Percentiles rank a stretch among this genome's conserved stretches.
phyloP scores from a whole-genome alignment of 768 basidiomycete species.

The Auricularia cornea region DNA sequence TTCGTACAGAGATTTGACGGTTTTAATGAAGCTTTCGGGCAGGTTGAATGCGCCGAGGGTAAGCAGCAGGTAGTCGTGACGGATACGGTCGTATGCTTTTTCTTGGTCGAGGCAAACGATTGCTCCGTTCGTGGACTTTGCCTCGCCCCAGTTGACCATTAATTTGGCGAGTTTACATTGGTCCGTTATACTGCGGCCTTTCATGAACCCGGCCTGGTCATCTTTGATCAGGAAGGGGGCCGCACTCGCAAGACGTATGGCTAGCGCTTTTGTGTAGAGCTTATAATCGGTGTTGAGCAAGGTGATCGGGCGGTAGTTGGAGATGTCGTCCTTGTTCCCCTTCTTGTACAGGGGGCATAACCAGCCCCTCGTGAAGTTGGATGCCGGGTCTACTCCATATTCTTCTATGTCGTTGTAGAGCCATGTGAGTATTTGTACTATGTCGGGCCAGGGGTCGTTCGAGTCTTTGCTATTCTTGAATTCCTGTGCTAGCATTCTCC shows the following conservation, averaged over 20 bases:
- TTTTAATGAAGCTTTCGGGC: constrained; percentile 14
- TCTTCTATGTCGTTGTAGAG: constrained; percentile 36
- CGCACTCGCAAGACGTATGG: constrained; percentile 10
- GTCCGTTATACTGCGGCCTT: constrained; percentile 14
- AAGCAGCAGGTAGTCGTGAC: constrained; percentile 12
- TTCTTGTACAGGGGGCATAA: constrained; percentile 37
- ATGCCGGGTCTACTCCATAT: constrained; percentile 10
- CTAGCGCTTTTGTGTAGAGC: constrained; percentile 18
- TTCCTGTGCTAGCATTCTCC: background rate
- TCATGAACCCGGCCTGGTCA: constrained; percentile 34
- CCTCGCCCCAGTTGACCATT: constrained; percentile 7
- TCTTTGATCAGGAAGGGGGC: constrained; percentile 18
- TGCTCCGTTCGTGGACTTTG: constrained; percentile 5
- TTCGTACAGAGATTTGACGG: constrained; percentile 22
- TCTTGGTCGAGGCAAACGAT: too few species aligned
- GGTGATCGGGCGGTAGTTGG: too few species aligned
- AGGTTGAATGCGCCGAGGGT: constrained; percentile 4
- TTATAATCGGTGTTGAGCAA: too few species aligned
- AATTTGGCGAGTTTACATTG: constrained; percentile 8
- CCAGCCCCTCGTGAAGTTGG: constrained; percentile 22
- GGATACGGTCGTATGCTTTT: too few species aligned
- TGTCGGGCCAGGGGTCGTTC: background rate
- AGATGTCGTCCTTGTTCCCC: constrained; percentile 8
- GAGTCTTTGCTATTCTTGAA: background rate
- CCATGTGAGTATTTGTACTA: constrained; percentile 21